phyloP scores from a whole-genome alignment of 768 basidiomycete species.

The Naganishia friedmannii region DNA sequence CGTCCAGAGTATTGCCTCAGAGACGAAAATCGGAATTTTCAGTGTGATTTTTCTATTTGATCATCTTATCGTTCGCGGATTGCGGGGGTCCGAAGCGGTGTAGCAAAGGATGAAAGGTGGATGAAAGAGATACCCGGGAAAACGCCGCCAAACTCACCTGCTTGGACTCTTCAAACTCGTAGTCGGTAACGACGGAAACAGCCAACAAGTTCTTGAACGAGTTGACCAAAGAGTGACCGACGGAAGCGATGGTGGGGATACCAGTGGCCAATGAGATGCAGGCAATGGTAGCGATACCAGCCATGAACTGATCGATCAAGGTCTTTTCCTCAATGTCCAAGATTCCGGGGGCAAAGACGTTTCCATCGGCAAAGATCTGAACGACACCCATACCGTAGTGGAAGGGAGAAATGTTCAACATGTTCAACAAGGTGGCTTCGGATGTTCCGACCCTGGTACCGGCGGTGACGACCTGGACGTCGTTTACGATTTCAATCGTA shows the following conservation, averaged over 20 bases:
- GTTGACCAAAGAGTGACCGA: constrained; percentile 93
- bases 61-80: constrained; percentile 43
- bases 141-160: constrained; percentile 65
- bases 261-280: constrained; percentile 91
- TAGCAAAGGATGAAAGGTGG: constrained; percentile 33
- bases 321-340: constrained; percentile 90
- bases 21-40: constrained; percentile 70
- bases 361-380: constrained; percentile 93
- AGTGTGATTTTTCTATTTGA: constrained; percentile 60
- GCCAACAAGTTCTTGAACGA: constrained; percentile 98
- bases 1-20: constrained; percentile 30
- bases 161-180: constrained; percentile 87
- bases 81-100: not conserved
- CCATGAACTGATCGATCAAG: constrained; percentile 85
- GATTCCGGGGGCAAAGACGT: constrained; percentile 81
- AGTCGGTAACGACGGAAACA: constrained; percentile 82
- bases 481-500: constrained; percentile 98
- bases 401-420: constrained; percentile 99
- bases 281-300: constrained; percentile 91
- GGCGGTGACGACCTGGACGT: constrained; percentile 88
- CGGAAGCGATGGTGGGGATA: constrained; percentile 93
- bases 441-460: constrained; percentile 93
- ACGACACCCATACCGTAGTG: constrained; percentile 99
- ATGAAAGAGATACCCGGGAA: not conserved
- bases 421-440: constrained; percentile 97